phyloP scores from a whole-genome alignment of 1,139 yeast genomes.

The Lodderomyces jiufengensis region DNA sequence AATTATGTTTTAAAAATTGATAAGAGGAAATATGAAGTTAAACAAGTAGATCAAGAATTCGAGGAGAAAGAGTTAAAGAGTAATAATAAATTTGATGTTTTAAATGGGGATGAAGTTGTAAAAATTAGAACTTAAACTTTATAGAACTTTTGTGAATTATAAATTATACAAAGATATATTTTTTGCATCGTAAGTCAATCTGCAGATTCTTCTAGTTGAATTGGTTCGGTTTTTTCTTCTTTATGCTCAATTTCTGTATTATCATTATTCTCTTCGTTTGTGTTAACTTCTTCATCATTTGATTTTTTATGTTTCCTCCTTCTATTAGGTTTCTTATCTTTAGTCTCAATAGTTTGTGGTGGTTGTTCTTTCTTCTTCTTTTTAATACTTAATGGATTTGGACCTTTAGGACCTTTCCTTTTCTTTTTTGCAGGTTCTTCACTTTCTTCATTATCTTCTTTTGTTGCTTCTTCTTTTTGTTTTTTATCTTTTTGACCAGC shows the following conservation, averaged over 20 bases:
- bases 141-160: constrained; percentile 1
- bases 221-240: constrained; percentile 3
- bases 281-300: constrained; percentile 9
- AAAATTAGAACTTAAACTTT: not conserved
- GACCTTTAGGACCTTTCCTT: constrained; percentile 70
- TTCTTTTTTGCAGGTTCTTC: constrained; percentile 32
- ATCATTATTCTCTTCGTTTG: constrained; percentile 8
- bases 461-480: constrained; percentile 15
- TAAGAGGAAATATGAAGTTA: constrained; percentile 1
- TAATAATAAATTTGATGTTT: constrained; percentile 17
- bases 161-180: constrained; percentile 2
- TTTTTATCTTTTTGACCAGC: constrained; percentile 30
- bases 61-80: constrained; percentile 5
- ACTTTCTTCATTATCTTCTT: constrained; percentile 14
- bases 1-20: constrained; percentile 29
- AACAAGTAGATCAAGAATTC: not conserved
- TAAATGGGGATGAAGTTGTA: constrained; percentile 11
- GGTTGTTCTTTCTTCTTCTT: constrained; percentile 45
- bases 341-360: constrained; percentile 8
- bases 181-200: too few species aligned
- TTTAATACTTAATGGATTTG: constrained; percentile 81
- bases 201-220: not conserved
- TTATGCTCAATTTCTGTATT: constrained; percentile 3
- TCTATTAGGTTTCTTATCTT: constrained; percentile 24
- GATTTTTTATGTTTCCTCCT: constrained; percentile 31